A percentile compares a stretch with the other conserved stretches of the same genome.
phyloP scores from a whole-genome alignment of 345 rosid species.

The Aquilaria malaccensis region DNA sequence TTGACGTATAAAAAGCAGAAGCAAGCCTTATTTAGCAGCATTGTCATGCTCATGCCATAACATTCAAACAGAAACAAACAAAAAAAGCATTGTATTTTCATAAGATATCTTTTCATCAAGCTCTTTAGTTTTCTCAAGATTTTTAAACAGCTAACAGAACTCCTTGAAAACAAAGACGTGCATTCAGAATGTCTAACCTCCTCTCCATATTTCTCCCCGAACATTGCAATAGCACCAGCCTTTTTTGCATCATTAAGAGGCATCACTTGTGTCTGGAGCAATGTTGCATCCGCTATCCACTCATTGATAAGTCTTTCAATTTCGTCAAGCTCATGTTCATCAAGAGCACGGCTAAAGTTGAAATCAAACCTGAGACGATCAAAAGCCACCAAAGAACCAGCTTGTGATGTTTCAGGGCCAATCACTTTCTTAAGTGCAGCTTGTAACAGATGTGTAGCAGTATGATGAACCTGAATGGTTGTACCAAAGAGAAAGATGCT shows the following conservation, averaged over 20 bases:
- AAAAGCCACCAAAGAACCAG: conserved; percentile 94
- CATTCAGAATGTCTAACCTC: conserved; percentile 35
- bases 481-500: too few species aligned
- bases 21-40: too few species aligned
- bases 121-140: too few species aligned
- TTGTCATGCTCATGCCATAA: too few species aligned
- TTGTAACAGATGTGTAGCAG: conserved; percentile 94
- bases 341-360: conserved; percentile 69
- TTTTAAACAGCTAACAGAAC: too few species aligned
- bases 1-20: too few species aligned
- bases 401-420: conserved; percentile 86
- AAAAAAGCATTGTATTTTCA: too few species aligned
- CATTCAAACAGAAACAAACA: too few species aligned
- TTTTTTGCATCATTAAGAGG: conserved; percentile 68
- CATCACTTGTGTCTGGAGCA: conserved; percentile 80
- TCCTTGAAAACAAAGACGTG: too few species aligned
- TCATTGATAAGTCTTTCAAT: conserved; percentile 66
- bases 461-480: conserved; percentile 78
- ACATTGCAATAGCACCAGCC: conserved; percentile 97
- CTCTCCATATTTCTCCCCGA: conserved; percentile 93
- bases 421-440: conserved; percentile 86
- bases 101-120: too few species aligned
- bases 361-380: conserved; percentile 98
- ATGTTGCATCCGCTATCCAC: conserved; percentile 76
- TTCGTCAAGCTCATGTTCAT: conserved; percentile 61